Evolutionary conservation across 306 rosid genomes (phyloP).

Genomic region (Prosopis cineraria): DNA sequence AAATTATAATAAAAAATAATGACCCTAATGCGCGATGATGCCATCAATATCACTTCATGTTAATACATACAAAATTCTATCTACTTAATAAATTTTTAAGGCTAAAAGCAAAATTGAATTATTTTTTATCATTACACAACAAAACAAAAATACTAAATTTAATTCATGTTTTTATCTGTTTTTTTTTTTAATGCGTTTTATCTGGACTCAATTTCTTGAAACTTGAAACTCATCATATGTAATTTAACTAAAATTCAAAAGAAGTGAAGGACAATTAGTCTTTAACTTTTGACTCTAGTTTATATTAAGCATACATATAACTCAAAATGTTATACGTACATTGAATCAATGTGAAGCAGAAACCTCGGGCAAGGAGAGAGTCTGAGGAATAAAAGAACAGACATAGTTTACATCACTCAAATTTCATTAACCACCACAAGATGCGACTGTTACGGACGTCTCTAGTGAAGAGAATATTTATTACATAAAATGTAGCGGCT

Average conservation of each 20-base stretch:
- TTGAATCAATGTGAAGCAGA: not conserved
- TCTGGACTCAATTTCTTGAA: not conserved
- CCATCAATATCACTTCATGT: not conserved
- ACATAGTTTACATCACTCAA: not conserved
- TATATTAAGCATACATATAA: not conserved
- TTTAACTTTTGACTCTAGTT: not conserved
- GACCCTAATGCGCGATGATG: not conserved
- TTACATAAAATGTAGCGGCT: not conserved
- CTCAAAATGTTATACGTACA: not conserved
- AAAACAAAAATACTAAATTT: not conserved
- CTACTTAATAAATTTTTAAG: not conserved
- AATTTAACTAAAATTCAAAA: not conserved
- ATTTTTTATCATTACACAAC: not conserved
- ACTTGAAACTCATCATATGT: not conserved
- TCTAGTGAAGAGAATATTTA: not conserved
- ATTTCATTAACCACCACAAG: not conserved
- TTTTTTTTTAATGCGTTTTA: not conserved
- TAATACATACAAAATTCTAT: not conserved
- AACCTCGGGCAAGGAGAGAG: not conserved
- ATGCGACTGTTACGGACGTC: not conserved
- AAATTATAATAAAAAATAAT: too few species aligned
- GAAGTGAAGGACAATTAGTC: not conserved
- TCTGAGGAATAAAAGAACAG: not conserved
- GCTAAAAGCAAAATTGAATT: not conserved
- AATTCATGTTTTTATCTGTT: not conserved